Conservation (phyloP, 108 stramenopile species). For the Cylindrotheca fusiformis region DNA sequence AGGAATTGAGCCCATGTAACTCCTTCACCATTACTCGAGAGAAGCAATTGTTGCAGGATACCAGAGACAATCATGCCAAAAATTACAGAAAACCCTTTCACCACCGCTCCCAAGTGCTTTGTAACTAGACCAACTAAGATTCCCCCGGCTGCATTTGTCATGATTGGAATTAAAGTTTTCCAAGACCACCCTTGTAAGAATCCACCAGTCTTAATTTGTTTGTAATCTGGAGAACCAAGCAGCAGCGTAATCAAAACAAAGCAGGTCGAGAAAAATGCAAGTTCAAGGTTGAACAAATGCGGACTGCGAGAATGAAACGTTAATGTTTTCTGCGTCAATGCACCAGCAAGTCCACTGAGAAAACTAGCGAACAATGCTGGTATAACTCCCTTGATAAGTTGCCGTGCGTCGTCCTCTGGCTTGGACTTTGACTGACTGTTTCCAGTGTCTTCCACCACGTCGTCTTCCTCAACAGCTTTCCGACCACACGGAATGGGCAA, state of each 20-base stretch:
- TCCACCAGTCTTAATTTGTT: neutral
- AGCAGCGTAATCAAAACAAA: neutral
- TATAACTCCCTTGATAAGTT: constrained; percentile 40
- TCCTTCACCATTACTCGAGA: constrained; percentile 8
- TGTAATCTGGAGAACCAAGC: constrained; percentile 3
- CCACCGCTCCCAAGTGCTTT: constrained; percentile 79
- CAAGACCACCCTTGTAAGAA: constrained; percentile 48
- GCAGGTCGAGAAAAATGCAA: constrained; percentile 52
- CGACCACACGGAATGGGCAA: neutral
- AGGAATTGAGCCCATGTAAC: constrained; percentile 48
- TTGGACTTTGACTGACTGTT: neutral
- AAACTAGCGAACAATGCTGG: constrained; percentile 67
- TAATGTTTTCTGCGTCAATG: constrained; percentile 78
- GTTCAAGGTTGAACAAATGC: constrained; percentile 80
- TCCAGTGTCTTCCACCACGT: neutral
- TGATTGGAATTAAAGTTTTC: constrained; percentile 58
- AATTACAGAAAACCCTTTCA: constrained; percentile 78
- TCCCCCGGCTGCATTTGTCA: constrained; percentile 78
- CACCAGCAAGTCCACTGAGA: constrained; percentile 81
- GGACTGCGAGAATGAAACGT: constrained; percentile 54
- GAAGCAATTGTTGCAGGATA: constrained; percentile 42
- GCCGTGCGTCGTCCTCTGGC: neutral
- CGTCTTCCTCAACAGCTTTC: neutral
- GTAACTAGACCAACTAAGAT: constrained; percentile 89
- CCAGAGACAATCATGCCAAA: constrained; percentile 71